phyloP scores from a whole-genome alignment of 257 asterid genomes.

The Nicotiana otophora region DNA sequence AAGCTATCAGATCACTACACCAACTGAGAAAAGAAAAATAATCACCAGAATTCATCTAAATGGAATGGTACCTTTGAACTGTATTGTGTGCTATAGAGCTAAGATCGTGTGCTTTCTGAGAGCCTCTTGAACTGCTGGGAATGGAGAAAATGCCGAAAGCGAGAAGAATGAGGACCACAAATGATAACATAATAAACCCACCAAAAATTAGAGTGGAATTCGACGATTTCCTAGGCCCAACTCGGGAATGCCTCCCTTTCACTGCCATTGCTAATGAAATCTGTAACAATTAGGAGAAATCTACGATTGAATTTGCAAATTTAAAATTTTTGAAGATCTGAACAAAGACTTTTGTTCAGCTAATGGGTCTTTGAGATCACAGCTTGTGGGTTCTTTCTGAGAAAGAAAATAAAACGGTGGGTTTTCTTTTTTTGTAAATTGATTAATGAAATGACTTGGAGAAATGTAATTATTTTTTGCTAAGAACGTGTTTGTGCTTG shows the following conservation, averaged over 20 bases:
- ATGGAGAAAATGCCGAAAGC: conserved; percentile 54
- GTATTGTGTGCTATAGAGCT: conserved; percentile 53
- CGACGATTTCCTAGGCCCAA: conserved; percentile 38
- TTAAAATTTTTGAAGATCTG: background rate
- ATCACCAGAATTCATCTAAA: conserved; percentile 4
- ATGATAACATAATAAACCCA: conserved; percentile 41
- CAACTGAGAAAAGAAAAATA: background rate
- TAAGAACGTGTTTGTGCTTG: background rate
- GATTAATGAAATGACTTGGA: background rate
- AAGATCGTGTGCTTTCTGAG: conserved; percentile 63
- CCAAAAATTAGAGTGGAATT: conserved; percentile 40
- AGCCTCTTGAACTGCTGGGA: conserved; percentile 41
- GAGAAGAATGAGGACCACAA: conserved; percentile 45
- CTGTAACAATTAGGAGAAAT: background rate
- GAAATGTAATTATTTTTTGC: background rate
- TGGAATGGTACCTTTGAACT: conserved; percentile 35
- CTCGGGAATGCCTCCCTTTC: conserved; percentile 60
- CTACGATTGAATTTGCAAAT: background rate
- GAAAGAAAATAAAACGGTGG: background rate
- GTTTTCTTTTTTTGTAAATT: background rate
- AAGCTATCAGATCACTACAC: conserved; percentile 12
- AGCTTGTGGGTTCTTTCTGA: background rate
- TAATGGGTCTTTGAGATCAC: background rate
- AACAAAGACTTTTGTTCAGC: background rate
- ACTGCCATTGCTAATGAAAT: conserved; percentile 46